Base-by-base conservation (phyloP, 2,329 filamentous ascomycete genomes). In the Fusarium sp. region DNA sequence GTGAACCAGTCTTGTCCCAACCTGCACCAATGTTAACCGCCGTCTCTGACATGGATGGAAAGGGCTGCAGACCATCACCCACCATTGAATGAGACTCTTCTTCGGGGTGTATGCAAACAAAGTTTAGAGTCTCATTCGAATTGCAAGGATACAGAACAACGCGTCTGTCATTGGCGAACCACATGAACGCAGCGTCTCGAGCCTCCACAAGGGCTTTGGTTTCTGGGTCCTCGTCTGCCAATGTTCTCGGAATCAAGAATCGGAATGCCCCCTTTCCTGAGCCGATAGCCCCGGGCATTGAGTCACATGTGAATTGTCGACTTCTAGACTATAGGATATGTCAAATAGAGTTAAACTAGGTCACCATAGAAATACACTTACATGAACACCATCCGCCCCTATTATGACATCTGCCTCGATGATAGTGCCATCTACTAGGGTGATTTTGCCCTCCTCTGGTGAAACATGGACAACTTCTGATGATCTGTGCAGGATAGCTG, bases 251-350 rank as follows among this genome's bases (percentile, higher is more conserved):
- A 0, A 90, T 83, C 9, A 89, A 76, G 77, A 90, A 90, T 4
- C 89, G 82, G 73, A 89, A 91, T 4, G 88, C 88, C 50, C 85
- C 88, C 75, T 89, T 89, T 11, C 88, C 88, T 5, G 84, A 85
- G 13, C 83, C 81, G 56, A 84, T 83, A 0, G 85, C 80, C 37
- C 72, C 74, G 13, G 73, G 62, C 18, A 61, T 70, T 16, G 71
- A 68, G 38, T 69, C 76, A 8, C 56, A 72, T 4, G 77, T 52
- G n/a, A 68, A 71, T 76, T 75, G 52, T 77, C 83, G 22, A 73
- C 75, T 67, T 62, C 64, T 77, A 71, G 60, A 79, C 74, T 75
- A 20, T n/a, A n/a, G n/a, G n/a, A n/a, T n/a, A n/a, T n/a, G 6
- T 40, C 66, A 4, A 64, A 60, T 27, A 42, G 14, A 16, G 42